phyloP scores from a whole-genome alignment of 179 eudicot genomes.

The Heliamphora pulchella region DNA sequence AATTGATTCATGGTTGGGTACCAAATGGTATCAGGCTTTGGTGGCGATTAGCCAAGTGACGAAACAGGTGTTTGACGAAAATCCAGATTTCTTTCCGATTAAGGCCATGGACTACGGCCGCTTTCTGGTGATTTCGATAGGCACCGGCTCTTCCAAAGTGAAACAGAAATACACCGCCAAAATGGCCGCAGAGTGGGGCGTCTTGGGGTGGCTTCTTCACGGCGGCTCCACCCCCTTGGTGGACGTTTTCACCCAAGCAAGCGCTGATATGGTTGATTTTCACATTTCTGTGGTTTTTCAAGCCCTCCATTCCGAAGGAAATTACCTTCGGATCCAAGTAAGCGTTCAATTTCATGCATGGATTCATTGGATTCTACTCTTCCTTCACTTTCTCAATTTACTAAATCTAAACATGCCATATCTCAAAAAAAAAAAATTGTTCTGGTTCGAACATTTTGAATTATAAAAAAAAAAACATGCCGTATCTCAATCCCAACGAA shows the following conservation, averaged over 20 bases:
- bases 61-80: constrained; percentile 20
- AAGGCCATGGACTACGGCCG: constrained; percentile 27
- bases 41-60: constrained; percentile 35
- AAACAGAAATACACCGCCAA: constrained; percentile 24
- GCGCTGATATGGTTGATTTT: constrained; percentile 32
- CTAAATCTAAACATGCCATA: no score
- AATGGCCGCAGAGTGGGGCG: constrained; percentile 31
- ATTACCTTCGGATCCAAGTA: constrained; percentile 29
- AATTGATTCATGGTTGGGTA: no score
- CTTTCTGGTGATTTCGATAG: constrained; percentile 30
- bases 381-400: no score
- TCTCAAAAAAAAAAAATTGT: no score
- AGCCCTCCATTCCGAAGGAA: constrained; percentile 30
- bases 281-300: constrained; percentile 25
- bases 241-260: constrained; percentile 26
- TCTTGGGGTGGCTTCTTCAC: constrained; percentile 25
- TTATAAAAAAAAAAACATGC: no score
- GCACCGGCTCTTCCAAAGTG: constrained; percentile 25
- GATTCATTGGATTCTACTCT: no score
- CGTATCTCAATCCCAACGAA: no score
- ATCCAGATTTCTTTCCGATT: constrained; percentile 23
- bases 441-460: no score
- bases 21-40: constrained; percentile 18
- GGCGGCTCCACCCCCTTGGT: constrained; percentile 31
- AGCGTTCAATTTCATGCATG: no score